These are phyloP conservation scores for Phytophthora sansomeana DNA, from an alignment of 352 stramenopile genomes.

Conservation along the genomic window DNA sequence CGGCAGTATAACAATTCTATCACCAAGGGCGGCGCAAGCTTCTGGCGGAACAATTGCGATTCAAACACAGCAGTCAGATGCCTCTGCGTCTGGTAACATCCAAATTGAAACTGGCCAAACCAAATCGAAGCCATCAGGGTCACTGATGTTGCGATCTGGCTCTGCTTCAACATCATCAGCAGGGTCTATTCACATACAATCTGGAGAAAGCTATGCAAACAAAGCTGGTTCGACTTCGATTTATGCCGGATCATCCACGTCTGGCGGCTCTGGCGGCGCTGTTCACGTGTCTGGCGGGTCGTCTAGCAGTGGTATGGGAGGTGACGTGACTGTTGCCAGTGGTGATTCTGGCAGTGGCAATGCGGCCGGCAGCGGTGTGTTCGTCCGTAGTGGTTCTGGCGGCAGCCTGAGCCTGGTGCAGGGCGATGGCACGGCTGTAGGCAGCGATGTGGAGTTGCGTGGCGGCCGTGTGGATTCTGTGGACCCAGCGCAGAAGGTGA, in stretches of 20 bases:
- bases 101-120: conserved; percentile 26
- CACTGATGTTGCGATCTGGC: conserved; percentile 25
- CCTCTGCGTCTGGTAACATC: conserved; percentile 21
- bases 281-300: conserved; percentile 17
- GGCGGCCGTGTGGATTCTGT: conserved; percentile 20
- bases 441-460: conserved; percentile 36
- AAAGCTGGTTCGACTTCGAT: conserved; percentile 9
- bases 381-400: conserved; percentile 20
- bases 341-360: not conserved
- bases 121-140: conserved; percentile 15
- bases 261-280: conserved; percentile 13
- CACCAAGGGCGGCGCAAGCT: conserved; percentile 18
- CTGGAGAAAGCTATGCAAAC: conserved; percentile 7
- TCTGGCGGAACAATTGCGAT: conserved; percentile 29
- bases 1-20: conserved; percentile 28
- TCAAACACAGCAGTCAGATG: conserved; percentile 25
- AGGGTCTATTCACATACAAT: conserved; percentile 24
- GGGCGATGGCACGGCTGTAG: conserved; percentile 26
- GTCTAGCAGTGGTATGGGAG: conserved; percentile 14
- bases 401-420: conserved; percentile 32
- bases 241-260: conserved; percentile 7
- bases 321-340: conserved; percentile 17
- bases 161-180: conserved; percentile 10
- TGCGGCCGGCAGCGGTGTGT: conserved; percentile 5
- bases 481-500: conserved; percentile 27